These are phyloP conservation scores for Tricholoma terreum DNA, from an alignment of 768 basidiomycete species.

Conservation along the genomic window DNA sequence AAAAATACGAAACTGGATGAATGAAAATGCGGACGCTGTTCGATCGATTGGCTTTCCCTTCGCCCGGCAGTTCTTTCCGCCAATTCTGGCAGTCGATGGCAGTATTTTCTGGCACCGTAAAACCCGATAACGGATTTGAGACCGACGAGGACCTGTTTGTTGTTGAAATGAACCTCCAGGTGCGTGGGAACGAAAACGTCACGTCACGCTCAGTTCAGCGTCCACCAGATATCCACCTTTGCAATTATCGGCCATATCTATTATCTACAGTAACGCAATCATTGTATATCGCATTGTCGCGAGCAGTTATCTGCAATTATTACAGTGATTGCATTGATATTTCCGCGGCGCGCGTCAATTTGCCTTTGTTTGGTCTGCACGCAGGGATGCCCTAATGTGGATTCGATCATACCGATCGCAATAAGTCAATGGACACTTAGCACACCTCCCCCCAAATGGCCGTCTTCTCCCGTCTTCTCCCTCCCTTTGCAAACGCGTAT, in stretches of 20 bases:
- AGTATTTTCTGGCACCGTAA: not conserved
- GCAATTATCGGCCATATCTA: no score
- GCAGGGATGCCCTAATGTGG: no score
- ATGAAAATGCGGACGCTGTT: not conserved
- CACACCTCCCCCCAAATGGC: conserved; percentile 29
- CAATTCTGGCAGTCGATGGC: not conserved
- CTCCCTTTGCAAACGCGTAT: conserved; percentile 46
- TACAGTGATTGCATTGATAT: no score
- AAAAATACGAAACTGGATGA: conserved; percentile 6
- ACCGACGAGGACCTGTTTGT: conserved; percentile 21
- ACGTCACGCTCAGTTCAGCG: not conserved
- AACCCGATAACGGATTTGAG: conserved; percentile 1
- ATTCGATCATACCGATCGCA: no score
- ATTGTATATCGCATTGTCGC: no score
- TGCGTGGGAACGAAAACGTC: conserved; percentile 24
- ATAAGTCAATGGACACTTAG: no score
- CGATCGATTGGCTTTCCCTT: not conserved
- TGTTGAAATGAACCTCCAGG: conserved; percentile 25
- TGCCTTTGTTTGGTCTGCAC: no score
- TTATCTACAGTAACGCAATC: no score
- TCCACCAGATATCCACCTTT: no score
- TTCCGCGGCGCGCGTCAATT: no score
- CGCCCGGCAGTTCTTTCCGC: not conserved
- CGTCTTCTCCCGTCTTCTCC: conserved; percentile 53
- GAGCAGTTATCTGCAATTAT: no score